phyloP scores from a whole-genome alignment of 768 basidiomycete species.

The Pleurotus tuber-regium region DNA sequence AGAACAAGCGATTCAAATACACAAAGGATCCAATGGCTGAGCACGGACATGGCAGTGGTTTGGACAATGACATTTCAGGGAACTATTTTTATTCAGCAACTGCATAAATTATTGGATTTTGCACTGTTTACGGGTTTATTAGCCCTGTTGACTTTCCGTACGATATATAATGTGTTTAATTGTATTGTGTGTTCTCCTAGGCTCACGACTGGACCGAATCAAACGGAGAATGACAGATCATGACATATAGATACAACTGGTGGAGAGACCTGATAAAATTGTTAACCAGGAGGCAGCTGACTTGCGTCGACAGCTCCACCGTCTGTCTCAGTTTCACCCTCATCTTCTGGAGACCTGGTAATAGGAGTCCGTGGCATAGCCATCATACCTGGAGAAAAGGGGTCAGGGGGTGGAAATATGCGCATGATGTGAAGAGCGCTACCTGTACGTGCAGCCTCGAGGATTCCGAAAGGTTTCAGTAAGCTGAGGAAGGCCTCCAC shows the following conservation, averaged over 20 bases:
- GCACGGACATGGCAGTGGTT: conserved; percentile 17
- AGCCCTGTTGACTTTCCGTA: too few relatives aligned
- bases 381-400: conserved; percentile 71
- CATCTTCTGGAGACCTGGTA: conserved; percentile 50
- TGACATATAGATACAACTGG: too few relatives aligned
- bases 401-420: neutral
- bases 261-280: too few relatives aligned
- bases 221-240: too few relatives aligned
- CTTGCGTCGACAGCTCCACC: conserved; percentile 79
- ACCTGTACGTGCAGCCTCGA: conserved; percentile 96
- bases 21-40: too few relatives aligned
- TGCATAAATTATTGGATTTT: neutral
- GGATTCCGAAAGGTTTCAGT: conserved; percentile 90
- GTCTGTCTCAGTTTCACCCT: conserved; percentile 33
- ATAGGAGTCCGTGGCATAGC: conserved; percentile 98
- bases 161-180: too few relatives aligned
- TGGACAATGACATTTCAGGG: neutral
- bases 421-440: neutral
- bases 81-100: neutral
- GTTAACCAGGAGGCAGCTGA: conserved; percentile 89
- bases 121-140: too few relatives aligned
- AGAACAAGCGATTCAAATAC: conserved; percentile 25
- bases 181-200: too few relatives aligned
- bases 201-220: too few relatives aligned
- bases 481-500: conserved; percentile 92